Evolutionary conservation across 352 stramenopile genomes (phyloP).

Genomic region (Phytophthora sp.): DNA sequence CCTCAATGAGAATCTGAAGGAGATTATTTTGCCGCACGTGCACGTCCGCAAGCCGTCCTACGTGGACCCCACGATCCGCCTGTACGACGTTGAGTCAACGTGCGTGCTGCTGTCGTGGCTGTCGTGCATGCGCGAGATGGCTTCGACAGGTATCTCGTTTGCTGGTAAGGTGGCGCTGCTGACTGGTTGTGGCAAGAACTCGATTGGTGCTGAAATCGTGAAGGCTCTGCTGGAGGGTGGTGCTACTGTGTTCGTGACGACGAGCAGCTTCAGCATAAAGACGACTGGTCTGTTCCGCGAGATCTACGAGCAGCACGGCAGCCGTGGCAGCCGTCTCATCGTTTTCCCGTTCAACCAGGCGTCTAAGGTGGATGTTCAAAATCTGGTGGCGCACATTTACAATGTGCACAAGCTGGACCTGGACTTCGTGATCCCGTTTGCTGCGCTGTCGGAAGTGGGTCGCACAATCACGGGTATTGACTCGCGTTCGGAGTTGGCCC

Average conservation of each 20-base stretch:
- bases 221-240: slow-evolving; percentile 87
- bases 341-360: slow-evolving; percentile 89
- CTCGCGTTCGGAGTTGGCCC: slow-evolving; percentile 75
- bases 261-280: slow-evolving; percentile 72
- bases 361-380: slow-evolving; percentile 77
- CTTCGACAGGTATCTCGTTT: slow-evolving; percentile 84
- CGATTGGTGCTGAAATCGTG: slow-evolving; percentile 85
- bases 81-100: slow-evolving; percentile 85
- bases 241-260: slow-evolving; percentile 86
- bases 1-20: slow-evolving; percentile 71
- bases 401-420: slow-evolving; percentile 80
- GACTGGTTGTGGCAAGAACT: slow-evolving; percentile 86
- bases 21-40: slow-evolving; percentile 72
- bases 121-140: slow-evolving; percentile 89
- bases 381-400: slow-evolving; percentile 84
- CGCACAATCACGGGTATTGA: slow-evolving; percentile 84
- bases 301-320: slow-evolving; percentile 88
- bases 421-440: slow-evolving; percentile 91
- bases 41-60: slow-evolving; percentile 79
- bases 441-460: slow-evolving; percentile 79
- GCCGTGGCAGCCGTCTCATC: slow-evolving; percentile 77
- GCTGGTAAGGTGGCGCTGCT: slow-evolving; percentile 84
- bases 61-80: slow-evolving; percentile 78
- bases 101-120: slow-evolving; percentile 77
- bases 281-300: slow-evolving; percentile 69